These are phyloP conservation scores for Fusarium kyushuense DNA, from an alignment of 2,329 filamentous ascomycete species.

Conservation along the genomic window DNA sequence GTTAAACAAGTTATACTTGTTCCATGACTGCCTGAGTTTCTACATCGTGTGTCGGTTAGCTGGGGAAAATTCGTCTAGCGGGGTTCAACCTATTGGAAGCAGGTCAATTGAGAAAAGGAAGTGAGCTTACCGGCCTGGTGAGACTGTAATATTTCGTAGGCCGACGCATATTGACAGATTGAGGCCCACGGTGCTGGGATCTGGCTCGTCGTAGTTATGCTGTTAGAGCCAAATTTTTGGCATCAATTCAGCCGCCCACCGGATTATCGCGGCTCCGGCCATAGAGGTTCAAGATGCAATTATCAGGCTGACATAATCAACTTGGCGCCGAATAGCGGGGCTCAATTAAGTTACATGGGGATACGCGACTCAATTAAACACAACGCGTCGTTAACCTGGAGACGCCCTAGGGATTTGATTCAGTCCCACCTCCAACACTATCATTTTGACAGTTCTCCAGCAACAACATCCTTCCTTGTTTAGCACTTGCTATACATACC, in stretches of 20 bases:
- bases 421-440: conserved; percentile 26
- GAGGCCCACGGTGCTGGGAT: conserved; percentile 44
- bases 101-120: not conserved
- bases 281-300: conserved; percentile 6
- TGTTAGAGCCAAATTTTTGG: conserved; percentile 51
- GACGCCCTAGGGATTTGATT: conserved; percentile 22
- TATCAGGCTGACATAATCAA: conserved; percentile 42
- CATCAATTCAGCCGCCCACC: conserved; percentile 35
- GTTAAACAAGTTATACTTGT: conserved; percentile 97
- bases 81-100: not conserved
- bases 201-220: conserved; percentile 45
- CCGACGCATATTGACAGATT: conserved; percentile 63
- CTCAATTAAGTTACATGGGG: conserved; percentile 3
- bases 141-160: conserved; percentile 74
- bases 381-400: conserved; percentile 45
- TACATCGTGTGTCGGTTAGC: conserved; percentile 55
- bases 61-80: conserved; percentile 20
- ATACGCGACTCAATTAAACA: conserved; percentile 50
- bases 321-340: conserved; percentile 26
- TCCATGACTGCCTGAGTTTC: conserved; percentile 97
- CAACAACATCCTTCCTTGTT: not conserved
- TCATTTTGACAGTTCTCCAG: conserved; percentile 2
- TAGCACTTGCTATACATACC: not conserved
- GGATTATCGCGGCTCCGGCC: conserved; percentile 49
- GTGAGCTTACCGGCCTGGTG: conserved; percentile 69